Conservation (phyloP, 495 filamentous ascomycete genomes). For the Penicillium bovifimosum region DNA sequence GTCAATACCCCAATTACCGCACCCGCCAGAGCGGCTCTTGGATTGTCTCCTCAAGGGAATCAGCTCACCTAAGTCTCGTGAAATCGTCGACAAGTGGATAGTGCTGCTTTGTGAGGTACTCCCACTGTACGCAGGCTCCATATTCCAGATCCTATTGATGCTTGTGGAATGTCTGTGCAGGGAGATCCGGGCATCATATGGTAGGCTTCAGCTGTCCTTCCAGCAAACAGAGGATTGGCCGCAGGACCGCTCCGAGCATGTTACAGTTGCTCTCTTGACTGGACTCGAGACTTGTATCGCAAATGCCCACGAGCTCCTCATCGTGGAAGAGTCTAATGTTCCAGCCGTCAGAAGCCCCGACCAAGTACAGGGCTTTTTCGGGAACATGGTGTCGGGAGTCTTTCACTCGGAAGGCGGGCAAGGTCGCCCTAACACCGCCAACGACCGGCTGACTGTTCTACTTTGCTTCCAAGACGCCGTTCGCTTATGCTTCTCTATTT, state of each 20-base stretch:
- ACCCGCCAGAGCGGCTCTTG: conserved; percentile 68
- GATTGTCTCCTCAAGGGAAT: conserved; percentile 81
- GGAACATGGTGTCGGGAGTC: conserved; percentile 92
- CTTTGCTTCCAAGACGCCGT: conserved; percentile 97
- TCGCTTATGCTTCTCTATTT: conserved; percentile 84
- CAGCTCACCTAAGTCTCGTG: conserved; percentile 64
- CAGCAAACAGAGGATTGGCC: conserved; percentile 41
- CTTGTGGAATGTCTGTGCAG: conserved; percentile 83
- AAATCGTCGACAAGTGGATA: conserved; percentile 86
- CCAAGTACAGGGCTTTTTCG: conserved; percentile 86
- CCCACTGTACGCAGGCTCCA: conserved; percentile 71
- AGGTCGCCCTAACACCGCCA: conserved; percentile 71
- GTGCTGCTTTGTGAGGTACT: conserved; percentile 78
- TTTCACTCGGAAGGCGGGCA: conserved; percentile 76
- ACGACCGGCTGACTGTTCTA: conserved; percentile 85
- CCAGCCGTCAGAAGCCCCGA: conserved; percentile 71
- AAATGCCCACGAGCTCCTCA: conserved; percentile 75
- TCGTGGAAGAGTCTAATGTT: conserved; percentile 65
- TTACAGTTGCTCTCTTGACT: conserved; percentile 69
- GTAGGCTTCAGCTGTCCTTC: conserved; percentile 48
- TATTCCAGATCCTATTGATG: conserved; percentile 85
- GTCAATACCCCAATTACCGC: conserved; percentile 28
- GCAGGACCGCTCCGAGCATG: conserved; percentile 41
- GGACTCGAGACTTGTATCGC: conserved; percentile 88
- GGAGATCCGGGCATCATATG: conserved; percentile 67